Evolutionary conservation across 1,284 basidiomycete genomes (phyloP).

Genomic region (Prillingera fragicola): DNA sequence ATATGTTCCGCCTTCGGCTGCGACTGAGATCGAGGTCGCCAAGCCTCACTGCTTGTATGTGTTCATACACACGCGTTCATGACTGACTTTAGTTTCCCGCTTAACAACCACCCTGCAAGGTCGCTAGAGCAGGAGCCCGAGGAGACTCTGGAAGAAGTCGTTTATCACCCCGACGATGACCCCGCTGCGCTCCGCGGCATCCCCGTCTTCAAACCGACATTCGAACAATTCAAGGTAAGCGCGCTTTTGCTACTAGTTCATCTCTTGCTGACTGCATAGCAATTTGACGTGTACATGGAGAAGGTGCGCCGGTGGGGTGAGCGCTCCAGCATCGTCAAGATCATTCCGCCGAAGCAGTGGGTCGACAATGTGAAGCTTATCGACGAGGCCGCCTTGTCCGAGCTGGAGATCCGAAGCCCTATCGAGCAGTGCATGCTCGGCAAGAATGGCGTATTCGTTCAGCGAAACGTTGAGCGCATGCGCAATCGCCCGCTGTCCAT

Average conservation of each 20-base stretch:
- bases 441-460: slow-evolving; percentile 75
- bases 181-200: slow-evolving; percentile 78
- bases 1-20: too few relatives aligned
- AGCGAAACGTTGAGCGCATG: slow-evolving; percentile 84
- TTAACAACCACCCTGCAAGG: slow-evolving; percentile 14
- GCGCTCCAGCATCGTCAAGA: slow-evolving; percentile 83
- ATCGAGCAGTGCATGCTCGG: slow-evolving; percentile 91
- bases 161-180: slow-evolving; percentile 63
- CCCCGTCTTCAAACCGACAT: slow-evolving; percentile 85
- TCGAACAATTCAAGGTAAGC: slow-evolving; percentile 65
- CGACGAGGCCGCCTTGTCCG: slow-evolving; percentile 57
- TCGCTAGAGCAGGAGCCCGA: slow-evolving; percentile 12
- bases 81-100: slow-evolving; percentile 11
- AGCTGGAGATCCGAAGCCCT: slow-evolving; percentile 70
- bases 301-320: slow-evolving; percentile 79
- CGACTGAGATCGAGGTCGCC: too few relatives aligned
- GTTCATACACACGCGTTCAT: too few relatives aligned
- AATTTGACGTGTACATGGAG: slow-evolving; percentile 84
- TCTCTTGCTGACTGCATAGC: slow-evolving; percentile 39
- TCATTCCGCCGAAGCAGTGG: slow-evolving; percentile 91
- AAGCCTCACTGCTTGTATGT: slow-evolving; percentile 16
- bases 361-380: slow-evolving; percentile 64
- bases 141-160: slow-evolving; percentile 10
- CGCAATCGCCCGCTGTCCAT: slow-evolving; percentile 62
- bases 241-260: neutral